Evolutionary conservation across 2,329 filamentous ascomycete genomes (phyloP), one percentile per base, ranked within the genome.

Genomic region (Fusarium sp.): DNA sequence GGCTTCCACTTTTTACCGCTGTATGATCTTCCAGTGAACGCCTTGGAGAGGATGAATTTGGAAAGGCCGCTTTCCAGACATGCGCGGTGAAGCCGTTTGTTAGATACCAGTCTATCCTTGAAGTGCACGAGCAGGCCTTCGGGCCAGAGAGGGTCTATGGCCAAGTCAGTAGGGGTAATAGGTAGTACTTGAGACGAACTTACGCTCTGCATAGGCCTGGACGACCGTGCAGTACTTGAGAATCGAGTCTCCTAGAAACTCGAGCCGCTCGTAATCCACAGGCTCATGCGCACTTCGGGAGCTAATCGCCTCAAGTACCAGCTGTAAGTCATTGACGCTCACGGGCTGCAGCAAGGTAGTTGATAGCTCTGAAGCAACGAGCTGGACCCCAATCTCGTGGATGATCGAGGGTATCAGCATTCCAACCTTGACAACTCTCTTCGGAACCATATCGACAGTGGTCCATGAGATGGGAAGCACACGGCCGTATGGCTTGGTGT

Each of bases 201-300:
- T 79, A 90, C 89, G 79, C 25, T 86, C 81, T 1, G 87, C 86
- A 20, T 86, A 84, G 4, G 95, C 86, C 65, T 95, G 92, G 2
- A 94, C 80, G 0, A 91, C 90, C 0, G 93, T 88, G 56, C 90
- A 90, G 66, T 92, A 89, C 78, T 98, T 98, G 40, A 98, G 86
- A 2, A 97, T 86, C 0, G 91, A 91, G 78, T 98, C 96, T 0
- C 97, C 97, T 0, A 98, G 84, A 75, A 97, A 97, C 80, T 98
- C 97, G 0, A 97, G 85, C 4, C 93, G 87, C 77, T 98, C 93
- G 79, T 98, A 98, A 73, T 98, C 89, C 0, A 86, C 87, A 1
- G 84, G 80, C 57, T 91, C 90, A 3, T 82, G 79, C 0, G 94
- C 91, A 2, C 86, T 86, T 0, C 91, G 89, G 0, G 94, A 86